Evolutionary conservation across 495 filamentous ascomycete species (phyloP), one percentile per base, ranked within the genome.

Genomic region (Aspergillus baeticus): DNA sequence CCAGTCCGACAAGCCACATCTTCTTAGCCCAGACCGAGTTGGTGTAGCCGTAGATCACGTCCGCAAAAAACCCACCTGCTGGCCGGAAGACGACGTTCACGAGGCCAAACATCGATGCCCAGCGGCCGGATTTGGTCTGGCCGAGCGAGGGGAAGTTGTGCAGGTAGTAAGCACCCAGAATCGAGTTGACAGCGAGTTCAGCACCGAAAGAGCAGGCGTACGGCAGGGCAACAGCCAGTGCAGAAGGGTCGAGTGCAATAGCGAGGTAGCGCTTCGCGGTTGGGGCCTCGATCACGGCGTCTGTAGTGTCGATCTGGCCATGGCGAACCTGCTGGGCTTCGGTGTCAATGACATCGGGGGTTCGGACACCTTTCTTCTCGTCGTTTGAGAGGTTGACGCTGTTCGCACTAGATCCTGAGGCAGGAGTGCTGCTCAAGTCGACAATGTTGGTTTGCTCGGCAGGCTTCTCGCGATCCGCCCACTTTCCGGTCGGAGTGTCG

Each of bases 81-180:
- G 92, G 92, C 1, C 92, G 80, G 54, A 82, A 88, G 52, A 87
- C 68, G 33, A 93, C 75, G 70, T 96, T 96, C 23, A 96, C 74
- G 43, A 96, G 85, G 10, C 92, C 92, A 65, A 95, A 96, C 85
- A 95, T 93, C 51, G 92, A 89, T 0, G 90, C 89, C 86, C 87
- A 95, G 57, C 83, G 81, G 2, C 88, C 84, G 6, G 87, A 84
- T 23, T 78, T 70, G 13, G 90, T 92, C 69, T 92, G 89, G 3
- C 81, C 81, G 31, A 96, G 84, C 6, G 63, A 36, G 1, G 86
- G 84, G 77, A 95, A 95, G 68, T 91, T 89, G 55, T 84, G 77
- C 36, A 79, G 63, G 72, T 95, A 96, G 80, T 92, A 96, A 2
- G 85, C 69, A 43, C 87, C 85, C 4, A 96, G 84, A 52, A 92